Base-by-base conservation (phyloP, 2,329 filamentous ascomycete species). In the Fusarium cicatricum region DNA sequence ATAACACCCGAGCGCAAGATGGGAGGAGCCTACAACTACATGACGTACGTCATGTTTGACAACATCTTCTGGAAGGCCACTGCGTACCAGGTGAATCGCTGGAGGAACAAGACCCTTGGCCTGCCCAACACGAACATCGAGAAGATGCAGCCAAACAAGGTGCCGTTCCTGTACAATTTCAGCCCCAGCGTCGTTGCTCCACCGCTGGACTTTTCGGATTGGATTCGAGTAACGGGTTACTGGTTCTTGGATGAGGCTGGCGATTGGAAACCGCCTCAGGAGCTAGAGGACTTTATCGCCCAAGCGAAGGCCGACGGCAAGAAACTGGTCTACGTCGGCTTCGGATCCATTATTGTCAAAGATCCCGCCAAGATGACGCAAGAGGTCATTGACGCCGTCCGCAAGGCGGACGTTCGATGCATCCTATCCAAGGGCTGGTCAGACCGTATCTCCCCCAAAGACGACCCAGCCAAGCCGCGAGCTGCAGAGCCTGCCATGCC, bases 91-190 rank as follows among this genome's bases (percentile, higher is more conserved):
- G 85, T 99, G 71, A 99, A 99, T 74, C 84, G 87, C 48, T 99
- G 95, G 95, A 87, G 95, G 60, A 92, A 91, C 72, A 90, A 87
- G 62, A 85, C 88, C 19, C 82, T 99, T 5, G 85, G 87, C 0
- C 78, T 99, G 23, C 90, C 89, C 45, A 89, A 87, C 60, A 99
- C 95, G 2, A 91, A 80, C 53, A 79, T 97, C 37, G 90, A 95
- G 71, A 96, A 93, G 77, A 86, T 99, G 85, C 92, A 97, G 76
- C 89, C 91, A 2, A 97, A 97, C 78, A 96, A 96, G 73, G 92
- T 97, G n/a, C 95, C 95, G 0, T 99, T 99, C 75, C 76, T 99
- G 39, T 99, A 99, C 80, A 98, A 97, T 76, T 98, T 97, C 74
- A 96, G 91, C 51, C 92, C 93, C 1, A 90, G 87, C 11, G 95